Percentiles rank a stretch among this genome's conserved stretches.
phyloP scores from a whole-genome alignment of 2,329 filamentous ascomycete species.

The Pyricularia sp. region DNA sequence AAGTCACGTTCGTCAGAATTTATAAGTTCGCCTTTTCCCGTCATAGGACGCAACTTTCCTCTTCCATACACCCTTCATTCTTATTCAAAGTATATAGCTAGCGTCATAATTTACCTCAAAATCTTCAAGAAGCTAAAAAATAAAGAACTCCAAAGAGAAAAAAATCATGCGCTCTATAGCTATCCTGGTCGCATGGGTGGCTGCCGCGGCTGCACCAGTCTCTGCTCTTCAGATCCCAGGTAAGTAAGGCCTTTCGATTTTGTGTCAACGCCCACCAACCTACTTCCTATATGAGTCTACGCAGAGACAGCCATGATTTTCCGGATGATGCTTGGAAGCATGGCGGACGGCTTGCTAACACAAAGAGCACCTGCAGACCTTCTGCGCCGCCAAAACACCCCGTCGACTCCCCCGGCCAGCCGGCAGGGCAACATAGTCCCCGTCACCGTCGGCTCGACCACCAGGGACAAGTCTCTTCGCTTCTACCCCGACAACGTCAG shows the following conservation, averaged over 20 bases:
- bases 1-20: neutral
- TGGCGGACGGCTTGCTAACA: neutral
- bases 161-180: neutral
- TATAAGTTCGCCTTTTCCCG: neutral
- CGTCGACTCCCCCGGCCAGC: neutral
- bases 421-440: neutral
- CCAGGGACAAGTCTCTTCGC: slow-evolving; percentile 36
- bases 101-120: neutral
- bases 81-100: neutral
- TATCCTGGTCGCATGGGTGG: neutral
- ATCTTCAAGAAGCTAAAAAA: too few species aligned
- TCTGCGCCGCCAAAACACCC: neutral
- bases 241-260: neutral
- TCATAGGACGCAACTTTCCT: neutral
- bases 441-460: slow-evolving; percentile 1
- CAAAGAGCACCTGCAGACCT: neutral
- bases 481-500: slow-evolving; percentile 59
- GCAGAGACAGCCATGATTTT: neutral
- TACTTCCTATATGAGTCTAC: neutral
- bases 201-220: neutral
- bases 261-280: neutral
- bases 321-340: too few species aligned
- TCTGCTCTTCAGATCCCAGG: neutral
- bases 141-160: too few species aligned
- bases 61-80: neutral